Evolutionary conservation across 768 basidiomycete genomes (phyloP).

Genomic region (Strobilomyces echinocephalus): DNA sequence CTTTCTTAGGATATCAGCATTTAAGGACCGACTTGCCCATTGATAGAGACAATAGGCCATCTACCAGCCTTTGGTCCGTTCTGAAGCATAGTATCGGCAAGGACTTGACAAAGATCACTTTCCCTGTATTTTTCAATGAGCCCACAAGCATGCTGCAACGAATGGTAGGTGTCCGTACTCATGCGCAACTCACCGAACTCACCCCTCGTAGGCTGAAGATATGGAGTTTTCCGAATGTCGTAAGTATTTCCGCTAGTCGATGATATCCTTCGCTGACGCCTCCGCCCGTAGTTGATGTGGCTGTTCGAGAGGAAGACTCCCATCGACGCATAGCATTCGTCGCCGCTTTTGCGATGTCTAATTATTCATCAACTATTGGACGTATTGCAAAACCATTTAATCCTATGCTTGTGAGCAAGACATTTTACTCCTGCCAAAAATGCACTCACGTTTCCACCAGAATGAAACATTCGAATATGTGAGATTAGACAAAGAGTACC

Average conservation of each 20-base stretch:
- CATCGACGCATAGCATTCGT: constrained; percentile 85
- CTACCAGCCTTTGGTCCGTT: constrained; percentile 90
- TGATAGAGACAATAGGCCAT: constrained; percentile 72
- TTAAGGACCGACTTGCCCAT: constrained; percentile 60
- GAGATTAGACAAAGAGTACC: constrained; percentile 78
- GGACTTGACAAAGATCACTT: constrained; percentile 92
- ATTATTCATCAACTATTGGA: constrained; percentile 94
- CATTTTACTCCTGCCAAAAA: not conserved
- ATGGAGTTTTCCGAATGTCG: constrained; percentile 95
- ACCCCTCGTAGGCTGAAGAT: constrained; percentile 65
- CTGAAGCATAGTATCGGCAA: constrained; percentile 95
- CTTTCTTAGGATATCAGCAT: constrained; percentile 66
- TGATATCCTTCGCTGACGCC: constrained; percentile 3
- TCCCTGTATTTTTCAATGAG: constrained; percentile 91
- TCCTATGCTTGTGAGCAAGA: constrained; percentile 73
- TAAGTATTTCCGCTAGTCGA: constrained; percentile 35
- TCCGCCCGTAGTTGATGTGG: constrained; percentile 66
- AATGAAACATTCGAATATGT: constrained; percentile 96
- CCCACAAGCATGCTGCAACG: constrained; percentile 96
- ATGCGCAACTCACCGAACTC: not conserved
- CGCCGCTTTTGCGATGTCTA: constrained; percentile 96
- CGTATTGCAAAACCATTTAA: constrained; percentile 97
- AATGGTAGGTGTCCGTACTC: constrained; percentile 51
- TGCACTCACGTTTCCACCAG: constrained; percentile 30
- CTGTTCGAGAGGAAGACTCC: constrained; percentile 69